These are phyloP conservation scores for Talaromyces verruculosus DNA, from an alignment of 2,329 filamentous ascomycete species.

Conservation along the genomic window DNA sequence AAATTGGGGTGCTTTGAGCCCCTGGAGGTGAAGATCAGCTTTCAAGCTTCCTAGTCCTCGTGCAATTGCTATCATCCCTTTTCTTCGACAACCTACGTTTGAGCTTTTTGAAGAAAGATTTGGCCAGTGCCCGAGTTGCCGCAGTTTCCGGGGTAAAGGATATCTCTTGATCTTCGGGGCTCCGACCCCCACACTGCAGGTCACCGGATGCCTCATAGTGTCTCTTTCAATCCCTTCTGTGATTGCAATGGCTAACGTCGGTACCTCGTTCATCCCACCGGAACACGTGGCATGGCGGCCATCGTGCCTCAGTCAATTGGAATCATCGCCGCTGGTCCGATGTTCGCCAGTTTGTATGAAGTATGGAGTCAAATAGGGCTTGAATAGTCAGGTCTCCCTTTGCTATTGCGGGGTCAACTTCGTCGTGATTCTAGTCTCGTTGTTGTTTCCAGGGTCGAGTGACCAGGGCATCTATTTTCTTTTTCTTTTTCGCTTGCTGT, in stretches of 20 bases:
- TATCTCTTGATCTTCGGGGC: neutral
- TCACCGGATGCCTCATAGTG: neutral
- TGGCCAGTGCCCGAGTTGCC: neutral
- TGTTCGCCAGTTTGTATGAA: neutral
- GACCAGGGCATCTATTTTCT: neutral
- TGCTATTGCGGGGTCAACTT: neutral
- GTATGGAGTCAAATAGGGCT: neutral
- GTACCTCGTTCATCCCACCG: constrained; percentile 4
- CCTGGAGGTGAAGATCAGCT: neutral
- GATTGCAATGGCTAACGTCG: neutral
- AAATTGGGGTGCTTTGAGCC: too few relatives aligned
- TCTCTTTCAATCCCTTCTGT: neutral
- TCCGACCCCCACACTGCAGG: neutral
- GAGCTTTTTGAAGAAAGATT: neutral
- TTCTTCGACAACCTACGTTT: neutral
- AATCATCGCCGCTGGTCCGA: neutral
- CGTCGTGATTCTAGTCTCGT: neutral
- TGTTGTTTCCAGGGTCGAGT: neutral
- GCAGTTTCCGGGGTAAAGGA: neutral
- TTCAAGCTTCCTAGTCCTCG: neutral
- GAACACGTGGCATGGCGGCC: neutral
- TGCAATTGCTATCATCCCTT: neutral
- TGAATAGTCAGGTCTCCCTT: neutral
- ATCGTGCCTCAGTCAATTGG: neutral
- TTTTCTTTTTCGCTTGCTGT: neutral